Conservation (phyloP, 805 yeast species). For the Lipomyces anomalus region DNA sequence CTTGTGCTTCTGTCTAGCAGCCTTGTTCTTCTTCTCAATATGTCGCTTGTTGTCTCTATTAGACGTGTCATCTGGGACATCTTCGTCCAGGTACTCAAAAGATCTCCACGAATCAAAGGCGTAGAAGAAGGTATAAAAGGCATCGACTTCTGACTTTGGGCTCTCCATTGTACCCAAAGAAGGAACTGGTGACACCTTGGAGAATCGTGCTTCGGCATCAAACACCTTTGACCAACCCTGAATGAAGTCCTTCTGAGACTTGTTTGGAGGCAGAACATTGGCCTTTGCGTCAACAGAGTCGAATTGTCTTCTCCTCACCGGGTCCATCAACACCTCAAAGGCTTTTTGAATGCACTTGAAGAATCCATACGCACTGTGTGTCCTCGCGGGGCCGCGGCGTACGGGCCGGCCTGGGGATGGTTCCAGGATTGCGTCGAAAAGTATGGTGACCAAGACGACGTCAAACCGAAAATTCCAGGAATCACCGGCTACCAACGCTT, state of each 20-base stretch:
- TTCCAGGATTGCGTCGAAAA: too few relatives aligned
- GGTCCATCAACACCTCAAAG: conserved; percentile 78
- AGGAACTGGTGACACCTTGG: conserved; percentile 85
- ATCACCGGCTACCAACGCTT: too few relatives aligned
- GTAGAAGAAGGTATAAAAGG: conserved; percentile 85
- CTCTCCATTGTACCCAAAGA: conserved; percentile 60
- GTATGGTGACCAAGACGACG: too few relatives aligned
- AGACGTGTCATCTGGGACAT: conserved; percentile 97
- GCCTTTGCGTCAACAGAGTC: conserved; percentile 91
- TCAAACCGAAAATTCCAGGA: too few relatives aligned
- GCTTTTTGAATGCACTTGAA: conserved; percentile 95
- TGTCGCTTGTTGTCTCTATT: conserved; percentile 99
- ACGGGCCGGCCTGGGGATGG: too few relatives aligned
- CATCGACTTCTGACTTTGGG: conserved; percentile 67
- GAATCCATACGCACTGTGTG: conserved; percentile 84
- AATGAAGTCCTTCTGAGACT: conserved; percentile 54
- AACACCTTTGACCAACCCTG: conserved; percentile 90
- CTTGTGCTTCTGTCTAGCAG: conserved; percentile 94
- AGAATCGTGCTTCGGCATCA: conserved; percentile 82
- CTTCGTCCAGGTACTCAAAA: conserved; percentile 95
- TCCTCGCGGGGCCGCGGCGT: too few relatives aligned
- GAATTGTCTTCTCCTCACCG: conserved; percentile 79
- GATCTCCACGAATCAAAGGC: conserved; percentile 98
- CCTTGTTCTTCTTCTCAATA: conserved; percentile 93
- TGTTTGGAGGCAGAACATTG: conserved; percentile 69